A percentile compares a stretch with the other conserved stretches of the same genome.
These are phyloP conservation scores for Cardamine chenopodiifolia DNA, from an alignment of 345 rosid genomes.

Conservation along the genomic window DNA sequence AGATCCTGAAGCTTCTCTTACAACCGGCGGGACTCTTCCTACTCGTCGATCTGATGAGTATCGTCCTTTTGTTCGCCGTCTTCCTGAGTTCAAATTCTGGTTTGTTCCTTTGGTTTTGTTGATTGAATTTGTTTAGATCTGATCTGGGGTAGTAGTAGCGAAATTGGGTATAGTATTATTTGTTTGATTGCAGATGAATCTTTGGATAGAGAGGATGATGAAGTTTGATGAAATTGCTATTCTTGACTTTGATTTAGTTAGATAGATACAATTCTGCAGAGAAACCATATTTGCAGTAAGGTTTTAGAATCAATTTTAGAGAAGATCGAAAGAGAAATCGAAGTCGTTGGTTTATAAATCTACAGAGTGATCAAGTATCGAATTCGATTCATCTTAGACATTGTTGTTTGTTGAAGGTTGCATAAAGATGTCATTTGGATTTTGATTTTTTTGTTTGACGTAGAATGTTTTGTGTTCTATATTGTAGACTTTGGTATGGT, in stretches of 20 bases:
- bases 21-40: slow-evolving; percentile 73
- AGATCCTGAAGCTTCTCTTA: slow-evolving; percentile 71
- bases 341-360: not conserved
- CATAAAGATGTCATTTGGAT: not conserved
- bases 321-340: not conserved
- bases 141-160: slow-evolving; percentile 1
- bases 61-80: slow-evolving; percentile 89
- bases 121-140: not conserved
- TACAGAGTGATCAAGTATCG: not conserved
- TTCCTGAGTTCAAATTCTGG: slow-evolving; percentile 97
- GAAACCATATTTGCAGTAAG: not conserved
- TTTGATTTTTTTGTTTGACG: not conserved
- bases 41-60: slow-evolving; percentile 91
- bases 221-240: slow-evolving; percentile 1
- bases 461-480: too few species aligned
- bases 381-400: not conserved
- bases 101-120: slow-evolving; percentile 26
- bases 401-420: not conserved
- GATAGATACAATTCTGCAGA: not conserved
- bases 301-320: not conserved
- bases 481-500: not conserved
- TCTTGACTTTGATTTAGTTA: not conserved
- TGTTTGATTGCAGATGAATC: slow-evolving; percentile 1
- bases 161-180: not conserved
- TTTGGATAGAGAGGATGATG: slow-evolving; percentile 4